phyloP scores from a whole-genome alignment of 2,329 filamentous ascomycete species.

The Fusarium tuaranense region DNA sequence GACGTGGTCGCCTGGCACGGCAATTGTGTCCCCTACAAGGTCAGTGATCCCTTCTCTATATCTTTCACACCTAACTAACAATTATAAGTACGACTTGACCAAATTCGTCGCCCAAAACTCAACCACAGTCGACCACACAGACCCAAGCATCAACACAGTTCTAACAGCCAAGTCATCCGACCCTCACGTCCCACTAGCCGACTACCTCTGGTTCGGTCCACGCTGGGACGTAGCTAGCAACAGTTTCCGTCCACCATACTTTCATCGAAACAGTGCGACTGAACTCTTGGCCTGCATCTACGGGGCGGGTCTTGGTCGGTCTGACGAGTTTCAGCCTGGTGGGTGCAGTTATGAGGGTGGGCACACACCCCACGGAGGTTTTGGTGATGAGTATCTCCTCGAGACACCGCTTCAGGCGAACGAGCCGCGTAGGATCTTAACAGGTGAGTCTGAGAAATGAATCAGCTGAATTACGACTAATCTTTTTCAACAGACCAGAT shows the following conservation, averaged over 20 bases:
- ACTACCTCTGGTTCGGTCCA: constrained; percentile 11
- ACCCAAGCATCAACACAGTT: constrained; percentile 13
- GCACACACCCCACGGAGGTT: constrained; percentile 19
- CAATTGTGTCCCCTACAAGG: constrained; percentile 25
- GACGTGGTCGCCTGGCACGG: constrained; percentile 29
- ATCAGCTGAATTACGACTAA: background rate
- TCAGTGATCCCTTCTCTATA: background rate
- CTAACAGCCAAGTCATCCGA: constrained; percentile 17
- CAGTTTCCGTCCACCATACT: constrained; percentile 8
- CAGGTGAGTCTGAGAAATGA: background rate
- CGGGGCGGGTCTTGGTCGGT: constrained; percentile 1
- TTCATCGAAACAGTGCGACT: constrained; percentile 1
- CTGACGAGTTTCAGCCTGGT: constrained; percentile 12
- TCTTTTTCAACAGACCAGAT: constrained; percentile 14
- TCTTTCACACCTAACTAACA: background rate
- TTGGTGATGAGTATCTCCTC: constrained; percentile 11
- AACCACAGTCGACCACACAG: constrained; percentile 18
- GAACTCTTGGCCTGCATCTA: constrained; percentile 19
- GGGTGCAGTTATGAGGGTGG: constrained; percentile 21
- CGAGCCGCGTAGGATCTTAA: constrained; percentile 9
- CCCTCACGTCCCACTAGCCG: background rate
- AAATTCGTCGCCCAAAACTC: constrained; percentile 19
- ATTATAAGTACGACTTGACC: constrained; percentile 17
- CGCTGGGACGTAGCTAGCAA: constrained; percentile 15
- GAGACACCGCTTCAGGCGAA: constrained; percentile 14